Percentiles rank a stretch among this genome's conserved stretches.
Conservation (phyloP, 2,329 filamentous ascomycete species). For the Aspergillus cejpii region DNA sequence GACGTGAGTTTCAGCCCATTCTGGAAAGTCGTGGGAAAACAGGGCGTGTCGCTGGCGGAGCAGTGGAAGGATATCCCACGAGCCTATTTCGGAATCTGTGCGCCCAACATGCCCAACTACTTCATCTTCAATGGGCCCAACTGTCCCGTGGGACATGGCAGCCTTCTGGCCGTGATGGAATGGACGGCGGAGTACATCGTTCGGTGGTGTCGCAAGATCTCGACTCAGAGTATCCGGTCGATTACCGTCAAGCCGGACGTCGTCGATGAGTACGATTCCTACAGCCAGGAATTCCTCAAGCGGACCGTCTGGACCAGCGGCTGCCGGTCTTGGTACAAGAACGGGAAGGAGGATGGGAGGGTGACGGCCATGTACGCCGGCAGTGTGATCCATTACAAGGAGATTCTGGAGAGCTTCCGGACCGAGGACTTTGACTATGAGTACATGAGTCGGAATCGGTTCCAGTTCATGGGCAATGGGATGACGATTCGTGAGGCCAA, state of each 20-base stretch:
- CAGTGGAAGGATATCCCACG: slow-evolving; percentile 19
- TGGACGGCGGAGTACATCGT: slow-evolving; percentile 23
- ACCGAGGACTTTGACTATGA: slow-evolving; percentile 17
- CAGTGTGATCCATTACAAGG: slow-evolving; percentile 21
- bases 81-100: slow-evolving; percentile 22
- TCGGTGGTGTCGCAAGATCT: slow-evolving; percentile 25
- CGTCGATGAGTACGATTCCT: slow-evolving; percentile 17
- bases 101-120: slow-evolving; percentile 23
- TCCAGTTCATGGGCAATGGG: slow-evolving; percentile 12
- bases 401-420: slow-evolving; percentile 9
- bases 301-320: slow-evolving; percentile 23
- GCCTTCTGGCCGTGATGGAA: slow-evolving; percentile 12
- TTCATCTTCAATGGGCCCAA: slow-evolving; percentile 26
- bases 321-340: slow-evolving; percentile 25
- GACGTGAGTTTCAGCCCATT: slow-evolving; percentile 34
- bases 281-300: slow-evolving; percentile 19
- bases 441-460: slow-evolving; percentile 11
- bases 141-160: slow-evolving; percentile 19
- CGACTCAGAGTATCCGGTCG: slow-evolving; percentile 15
- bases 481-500: slow-evolving; percentile 10
- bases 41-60: slow-evolving; percentile 16
- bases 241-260: slow-evolving; percentile 13
- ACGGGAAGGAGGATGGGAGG: slow-evolving; percentile 2
- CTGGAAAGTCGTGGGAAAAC: slow-evolving; percentile 30
- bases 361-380: slow-evolving; percentile 24